These are phyloP conservation scores for Daldinia sp. DNA, from an alignment of 2,329 filamentous ascomycete species.

Conservation along the genomic window DNA sequence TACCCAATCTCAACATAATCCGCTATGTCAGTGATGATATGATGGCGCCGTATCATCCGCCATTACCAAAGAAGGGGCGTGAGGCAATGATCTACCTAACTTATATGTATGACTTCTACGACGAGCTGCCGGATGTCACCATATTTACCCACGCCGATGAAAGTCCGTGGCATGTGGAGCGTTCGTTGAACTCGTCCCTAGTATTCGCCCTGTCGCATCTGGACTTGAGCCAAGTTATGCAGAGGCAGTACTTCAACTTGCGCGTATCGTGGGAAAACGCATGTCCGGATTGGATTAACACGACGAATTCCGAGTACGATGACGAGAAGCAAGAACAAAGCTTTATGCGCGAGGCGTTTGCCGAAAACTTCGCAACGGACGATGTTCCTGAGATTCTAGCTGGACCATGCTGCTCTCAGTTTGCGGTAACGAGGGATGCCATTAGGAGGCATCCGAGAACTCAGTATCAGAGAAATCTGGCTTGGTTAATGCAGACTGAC, in stretches of 20 bases:
- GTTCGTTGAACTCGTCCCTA: constrained; percentile 51
- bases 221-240: constrained; percentile 55
- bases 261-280: constrained; percentile 66
- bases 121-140: constrained; percentile 67
- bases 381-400: constrained; percentile 51
- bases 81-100: constrained; percentile 73
- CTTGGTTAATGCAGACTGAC: constrained; percentile 50
- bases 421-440: constrained; percentile 51
- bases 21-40: constrained; percentile 65
- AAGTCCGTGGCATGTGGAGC: constrained; percentile 54
- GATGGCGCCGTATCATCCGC: constrained; percentile 60
- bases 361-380: constrained; percentile 47
- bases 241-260: constrained; percentile 67
- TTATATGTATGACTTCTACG: constrained; percentile 72
- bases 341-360: constrained; percentile 50
- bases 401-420: constrained; percentile 54
- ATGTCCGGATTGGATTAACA: constrained; percentile 66
- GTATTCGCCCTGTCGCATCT: constrained; percentile 51
- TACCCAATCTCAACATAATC: constrained; percentile 53
- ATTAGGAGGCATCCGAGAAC: constrained; percentile 47
- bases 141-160: constrained; percentile 74
- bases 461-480: constrained; percentile 49
- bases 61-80: constrained; percentile 68
- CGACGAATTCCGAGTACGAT: constrained; percentile 44
- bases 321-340: constrained; percentile 49